Base-by-base conservation (phyloP, 345 rosid species). In the Gynandropsis gynandra region DNA sequence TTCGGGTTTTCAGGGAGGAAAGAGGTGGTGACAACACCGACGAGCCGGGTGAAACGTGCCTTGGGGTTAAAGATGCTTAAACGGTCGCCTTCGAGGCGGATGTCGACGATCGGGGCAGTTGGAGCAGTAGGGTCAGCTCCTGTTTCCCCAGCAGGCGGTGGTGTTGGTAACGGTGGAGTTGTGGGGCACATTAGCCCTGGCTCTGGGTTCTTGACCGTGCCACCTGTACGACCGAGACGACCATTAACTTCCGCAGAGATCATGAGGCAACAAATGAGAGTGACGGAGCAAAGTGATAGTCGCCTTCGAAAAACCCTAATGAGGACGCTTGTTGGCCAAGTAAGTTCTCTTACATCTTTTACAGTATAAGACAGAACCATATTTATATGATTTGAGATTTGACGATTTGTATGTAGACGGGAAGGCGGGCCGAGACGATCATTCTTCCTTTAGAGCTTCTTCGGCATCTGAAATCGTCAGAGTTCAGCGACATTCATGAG, bases 321-420 rank as follows among this genome's bases (percentile, higher is more conserved):
- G 86, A 72, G 93, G 52, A 79, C 85, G 43, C 93, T 82, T 41
- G 93, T 82, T 60, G 98, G 98, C 50, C 98, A 87, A 72, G 97
- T 85, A 76, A 50, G 90, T 67, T 52, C 42, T 40, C 9, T 48
- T 51, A 9, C 54, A 56, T 47, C 5, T 54, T 18, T 11, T 27
- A 59, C 46, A n/a, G n/a, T n/a, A n/a, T n/a, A n/a, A n/a, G n/a
- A n/a, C n/a, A n/a, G n/a, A n/a, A n/a, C n/a, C n/a, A n/a, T n/a
- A n/a, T n/a, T n/a, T n/a, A n/a, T n/a, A 39, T 58, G 12, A 12
- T 4, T 31, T 46, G 8, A 44, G 24, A 14, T 10, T 2, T 14
- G 6, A 8, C 11, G 8, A 18, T 24, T 39, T 16, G 12, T 42
- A 4, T 46, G 5, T 61, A 90, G 98, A 77, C 76, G 59, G 89